A percentile compares a stretch with the other conserved stretches of the same genome.
These are phyloP conservation scores for Hylodesmum podocarpum DNA, from an alignment of 306 rosid genomes.

Conservation along the genomic window DNA sequence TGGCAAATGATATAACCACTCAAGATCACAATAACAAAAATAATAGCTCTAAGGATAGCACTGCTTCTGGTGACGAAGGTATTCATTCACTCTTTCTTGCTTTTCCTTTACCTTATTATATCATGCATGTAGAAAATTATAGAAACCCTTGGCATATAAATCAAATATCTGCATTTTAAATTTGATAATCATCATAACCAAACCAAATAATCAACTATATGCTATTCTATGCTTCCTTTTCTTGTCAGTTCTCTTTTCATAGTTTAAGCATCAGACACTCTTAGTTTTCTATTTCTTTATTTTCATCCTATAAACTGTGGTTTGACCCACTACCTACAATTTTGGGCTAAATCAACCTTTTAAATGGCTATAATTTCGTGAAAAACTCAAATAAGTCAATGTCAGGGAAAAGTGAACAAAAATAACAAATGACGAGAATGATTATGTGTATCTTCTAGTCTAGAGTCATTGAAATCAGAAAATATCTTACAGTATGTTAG, in stretches of 20 bases:
- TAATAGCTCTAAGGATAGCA: constrained; percentile 34
- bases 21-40: constrained; percentile 29
- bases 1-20: constrained; percentile 40
- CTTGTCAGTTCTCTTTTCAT: constrained; percentile 11
- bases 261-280: not conserved
- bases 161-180: not conserved
- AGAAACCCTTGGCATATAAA: not conserved
- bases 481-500: not conserved
- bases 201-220: constrained; percentile 1
- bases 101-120: constrained; percentile 9
- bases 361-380: not conserved
- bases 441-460: not conserved
- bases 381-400: not conserved
- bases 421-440: not conserved
- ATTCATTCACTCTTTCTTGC: not conserved
- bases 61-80: constrained; percentile 41
- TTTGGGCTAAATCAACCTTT: constrained; percentile 7
- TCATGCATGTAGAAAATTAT: not conserved
- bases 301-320: not conserved
- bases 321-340: not conserved
- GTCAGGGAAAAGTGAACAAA: not conserved
- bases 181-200: not conserved
- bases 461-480: not conserved
- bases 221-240: constrained; percentile 15
- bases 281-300: not conserved